phyloP scores from a whole-genome alignment of 768 basidiomycete species.

The Amanita muscaria region DNA sequence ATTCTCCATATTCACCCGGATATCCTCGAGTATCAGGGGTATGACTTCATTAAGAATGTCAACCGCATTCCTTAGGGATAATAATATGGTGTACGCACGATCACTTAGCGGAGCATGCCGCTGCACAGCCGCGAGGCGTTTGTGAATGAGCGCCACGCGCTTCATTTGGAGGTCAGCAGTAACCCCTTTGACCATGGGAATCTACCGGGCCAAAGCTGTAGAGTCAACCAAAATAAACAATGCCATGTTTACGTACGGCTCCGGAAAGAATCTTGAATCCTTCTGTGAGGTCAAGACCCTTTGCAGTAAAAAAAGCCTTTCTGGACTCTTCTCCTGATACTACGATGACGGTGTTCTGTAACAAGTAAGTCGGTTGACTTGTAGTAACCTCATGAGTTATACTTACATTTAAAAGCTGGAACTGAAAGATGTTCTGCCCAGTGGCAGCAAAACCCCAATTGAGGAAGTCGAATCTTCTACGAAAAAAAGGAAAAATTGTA shows the following conservation, averaged over 20 bases:
- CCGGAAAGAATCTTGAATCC: slow-evolving; percentile 76
- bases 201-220: slow-evolving; percentile 31
- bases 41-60: slow-evolving; percentile 39
- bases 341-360: slow-evolving; percentile 64
- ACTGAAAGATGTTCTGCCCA: slow-evolving; percentile 58
- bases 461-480: slow-evolving; percentile 60
- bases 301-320: slow-evolving; percentile 59
- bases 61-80: slow-evolving; percentile 9
- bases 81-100: slow-evolving; percentile 34
- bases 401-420: slow-evolving; percentile 59
- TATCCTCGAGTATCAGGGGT: slow-evolving; percentile 56
- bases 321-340: slow-evolving; percentile 68
- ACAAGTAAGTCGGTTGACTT: slow-evolving; percentile 5
- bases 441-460: slow-evolving; percentile 64
- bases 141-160: slow-evolving; percentile 59
- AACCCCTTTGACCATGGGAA: slow-evolving; percentile 69
- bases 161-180: slow-evolving; percentile 61
- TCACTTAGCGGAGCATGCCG: slow-evolving; percentile 49
- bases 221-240: slow-evolving; percentile 12
- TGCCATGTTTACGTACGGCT: slow-evolving; percentile 42
- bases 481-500: slow-evolving; percentile 61
- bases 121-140: slow-evolving; percentile 57
- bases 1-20: slow-evolving; percentile 45
- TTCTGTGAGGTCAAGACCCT: slow-evolving; percentile 66
- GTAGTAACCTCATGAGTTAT: neutral